These are phyloP conservation scores for Croton setiger DNA, from an alignment of 441 rosid species.

Conservation along the genomic window DNA sequence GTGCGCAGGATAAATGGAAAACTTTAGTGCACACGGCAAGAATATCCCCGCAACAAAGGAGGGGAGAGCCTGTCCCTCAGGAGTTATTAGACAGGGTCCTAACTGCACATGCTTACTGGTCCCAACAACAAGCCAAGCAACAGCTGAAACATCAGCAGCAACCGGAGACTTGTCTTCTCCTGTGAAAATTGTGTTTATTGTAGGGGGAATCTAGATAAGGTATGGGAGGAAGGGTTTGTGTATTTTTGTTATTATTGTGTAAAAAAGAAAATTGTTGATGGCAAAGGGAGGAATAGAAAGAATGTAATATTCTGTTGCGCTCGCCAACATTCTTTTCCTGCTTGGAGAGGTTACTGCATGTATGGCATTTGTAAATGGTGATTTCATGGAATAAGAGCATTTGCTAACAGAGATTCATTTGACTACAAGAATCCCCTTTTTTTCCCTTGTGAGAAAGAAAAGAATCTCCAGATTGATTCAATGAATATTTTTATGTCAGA, in stretches of 20 bases:
- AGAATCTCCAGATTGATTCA: background rate
- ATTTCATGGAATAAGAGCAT: constrained; percentile 28
- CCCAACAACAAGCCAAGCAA: constrained; percentile 70
- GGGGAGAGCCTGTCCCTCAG: constrained; percentile 98
- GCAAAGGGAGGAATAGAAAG: constrained; percentile 14
- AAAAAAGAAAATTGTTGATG: constrained; percentile 19
- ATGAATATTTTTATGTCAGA: too few species aligned
- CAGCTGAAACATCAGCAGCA: constrained; percentile 47
- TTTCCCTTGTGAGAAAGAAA: too few species aligned
- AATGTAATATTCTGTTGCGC: constrained; percentile 25
- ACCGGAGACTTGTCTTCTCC: constrained; percentile 37
- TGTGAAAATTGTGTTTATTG: constrained; percentile 16
- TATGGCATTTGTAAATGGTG: constrained; percentile 39
- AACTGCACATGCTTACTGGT: constrained; percentile 85
- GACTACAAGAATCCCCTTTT: background rate
- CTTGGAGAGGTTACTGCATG: constrained; percentile 18
- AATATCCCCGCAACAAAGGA: constrained; percentile 95
- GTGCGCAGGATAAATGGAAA: constrained; percentile 92
- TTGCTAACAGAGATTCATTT: constrained; percentile 25
- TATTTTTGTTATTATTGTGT: constrained; percentile 31
- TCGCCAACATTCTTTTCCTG: constrained; percentile 25
- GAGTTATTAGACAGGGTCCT: constrained; percentile 89
- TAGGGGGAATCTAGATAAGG: constrained; percentile 10
- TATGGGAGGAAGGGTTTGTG: constrained; percentile 26
- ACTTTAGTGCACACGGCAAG: constrained; percentile 95